Evolutionary conservation across 208 protist species (phyloP).

Genomic region (Wallacemonas rigidus): DNA sequence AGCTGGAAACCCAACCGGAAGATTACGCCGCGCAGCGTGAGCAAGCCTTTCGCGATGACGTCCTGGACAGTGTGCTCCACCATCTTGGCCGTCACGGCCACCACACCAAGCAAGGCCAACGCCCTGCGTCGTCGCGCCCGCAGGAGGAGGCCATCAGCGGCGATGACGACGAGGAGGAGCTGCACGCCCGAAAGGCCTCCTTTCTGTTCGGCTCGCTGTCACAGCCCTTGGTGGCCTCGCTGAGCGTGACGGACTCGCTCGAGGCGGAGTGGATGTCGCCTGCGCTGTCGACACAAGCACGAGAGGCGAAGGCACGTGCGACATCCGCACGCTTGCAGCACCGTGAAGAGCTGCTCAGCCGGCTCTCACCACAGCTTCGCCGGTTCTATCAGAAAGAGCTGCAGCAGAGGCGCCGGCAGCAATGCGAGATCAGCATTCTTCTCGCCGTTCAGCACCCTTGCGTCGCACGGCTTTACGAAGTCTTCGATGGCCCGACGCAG

Average conservation of each 20-base stretch:
- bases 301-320: not conserved
- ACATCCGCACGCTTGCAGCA: not conserved
- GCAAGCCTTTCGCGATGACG: constrained; percentile 21
- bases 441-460: constrained; percentile 59
- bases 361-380: constrained; percentile 31
- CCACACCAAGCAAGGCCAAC: too few relatives aligned
- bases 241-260: not conserved
- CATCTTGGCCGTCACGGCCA: not conserved
- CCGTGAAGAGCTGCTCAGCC: constrained; percentile 28
- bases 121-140: too few relatives aligned
- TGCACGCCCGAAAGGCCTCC: not conserved
- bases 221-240: constrained; percentile 1
- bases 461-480: constrained; percentile 62
- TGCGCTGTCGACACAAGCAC: not conserved
- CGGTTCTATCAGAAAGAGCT: constrained; percentile 45
- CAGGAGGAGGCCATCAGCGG: not conserved
- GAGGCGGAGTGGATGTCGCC: not conserved
- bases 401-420: constrained; percentile 46
- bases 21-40: constrained; percentile 34
- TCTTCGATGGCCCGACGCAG: constrained; percentile 53
- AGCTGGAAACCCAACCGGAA: constrained; percentile 49
- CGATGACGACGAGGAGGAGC: not conserved
- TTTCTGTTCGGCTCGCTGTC: constrained; percentile 5
- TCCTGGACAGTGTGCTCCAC: constrained; percentile 10
- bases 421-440: constrained; percentile 78